Evolutionary conservation across 2,329 filamentous ascomycete species (phyloP).

Genomic region (Colletotrichum chrysophilum): DNA sequence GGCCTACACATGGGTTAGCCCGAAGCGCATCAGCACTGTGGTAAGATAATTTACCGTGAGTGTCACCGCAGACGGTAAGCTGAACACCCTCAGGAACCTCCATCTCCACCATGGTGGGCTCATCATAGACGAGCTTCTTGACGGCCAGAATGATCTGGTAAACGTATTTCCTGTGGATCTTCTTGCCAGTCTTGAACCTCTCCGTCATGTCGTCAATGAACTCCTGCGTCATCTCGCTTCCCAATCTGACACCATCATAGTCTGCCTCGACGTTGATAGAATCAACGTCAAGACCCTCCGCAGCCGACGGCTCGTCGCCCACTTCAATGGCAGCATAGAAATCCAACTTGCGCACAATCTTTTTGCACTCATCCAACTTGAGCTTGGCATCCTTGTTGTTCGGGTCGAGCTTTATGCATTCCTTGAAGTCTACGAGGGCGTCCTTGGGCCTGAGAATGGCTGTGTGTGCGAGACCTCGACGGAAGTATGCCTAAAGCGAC

Average conservation of each 20-base stretch:
- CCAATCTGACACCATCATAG: conserved; percentile 85
- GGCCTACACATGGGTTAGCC: conserved; percentile 59
- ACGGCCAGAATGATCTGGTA: conserved; percentile 94
- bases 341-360: conserved; percentile 88
- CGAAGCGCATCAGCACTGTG: neutral
- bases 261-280: conserved; percentile 80
- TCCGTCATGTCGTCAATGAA: conserved; percentile 98
- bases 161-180: conserved; percentile 93
- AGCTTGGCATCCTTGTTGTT: conserved; percentile 88
- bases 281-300: conserved; percentile 88
- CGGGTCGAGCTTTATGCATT: conserved; percentile 86
- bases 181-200: conserved; percentile 95
- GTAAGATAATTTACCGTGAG: conserved; percentile 70
- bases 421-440: conserved; percentile 89
- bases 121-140: conserved; percentile 87
- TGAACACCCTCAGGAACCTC: conserved; percentile 77
- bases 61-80: conserved; percentile 96
- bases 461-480: conserved; percentile 88
- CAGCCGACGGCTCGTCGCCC: conserved; percentile 88
- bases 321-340: conserved; percentile 97
- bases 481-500: conserved; percentile 79
- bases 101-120: conserved; percentile 97
- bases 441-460: conserved; percentile 90
- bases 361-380: conserved; percentile 92
- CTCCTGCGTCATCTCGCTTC: conserved; percentile 88